A percentile compares a stretch with the other conserved stretches of the same genome.
phyloP scores from a whole-genome alignment of 768 basidiomycete species.

The Mycena haematopus region DNA sequence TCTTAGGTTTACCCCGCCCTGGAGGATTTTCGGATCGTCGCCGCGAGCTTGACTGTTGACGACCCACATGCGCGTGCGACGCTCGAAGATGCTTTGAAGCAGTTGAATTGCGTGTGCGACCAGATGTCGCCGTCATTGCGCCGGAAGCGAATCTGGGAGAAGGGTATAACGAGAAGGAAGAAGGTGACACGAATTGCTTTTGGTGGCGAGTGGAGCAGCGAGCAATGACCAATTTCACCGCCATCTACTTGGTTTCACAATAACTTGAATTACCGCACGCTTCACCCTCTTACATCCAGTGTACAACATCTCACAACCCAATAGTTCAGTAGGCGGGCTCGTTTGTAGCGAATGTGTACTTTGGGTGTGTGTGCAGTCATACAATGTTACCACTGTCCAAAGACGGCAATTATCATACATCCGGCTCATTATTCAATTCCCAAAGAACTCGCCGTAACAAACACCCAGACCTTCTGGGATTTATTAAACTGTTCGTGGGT shows the following conservation, averaged over 20 bases:
- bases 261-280: too few relatives aligned
- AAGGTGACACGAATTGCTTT: conserved; percentile 8
- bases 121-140: conserved; percentile 5
- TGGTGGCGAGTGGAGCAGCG: neutral
- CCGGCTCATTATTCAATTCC: neutral
- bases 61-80: conserved; percentile 8
- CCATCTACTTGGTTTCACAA: too few relatives aligned
- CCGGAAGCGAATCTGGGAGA: conserved; percentile 8
- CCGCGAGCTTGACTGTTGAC: conserved; percentile 5
- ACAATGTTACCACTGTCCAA: too few relatives aligned
- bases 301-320: too few relatives aligned
- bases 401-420: too few relatives aligned
- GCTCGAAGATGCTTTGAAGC: conserved; percentile 8
- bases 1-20: conserved; percentile 8
- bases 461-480: conserved; percentile 27
- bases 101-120: neutral
- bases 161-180: conserved; percentile 3
- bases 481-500: conserved; percentile 21
- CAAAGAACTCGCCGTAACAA: conserved; percentile 27
- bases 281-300: too few relatives aligned
- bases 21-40: conserved; percentile 1
- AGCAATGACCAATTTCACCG: too few relatives aligned
- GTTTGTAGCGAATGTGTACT: too few relatives aligned
- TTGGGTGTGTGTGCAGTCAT: too few relatives aligned
- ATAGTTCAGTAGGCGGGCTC: too few relatives aligned